phyloP scores from a whole-genome alignment of 2,329 filamentous ascomycete species.

The Arthroderma sp. region DNA sequence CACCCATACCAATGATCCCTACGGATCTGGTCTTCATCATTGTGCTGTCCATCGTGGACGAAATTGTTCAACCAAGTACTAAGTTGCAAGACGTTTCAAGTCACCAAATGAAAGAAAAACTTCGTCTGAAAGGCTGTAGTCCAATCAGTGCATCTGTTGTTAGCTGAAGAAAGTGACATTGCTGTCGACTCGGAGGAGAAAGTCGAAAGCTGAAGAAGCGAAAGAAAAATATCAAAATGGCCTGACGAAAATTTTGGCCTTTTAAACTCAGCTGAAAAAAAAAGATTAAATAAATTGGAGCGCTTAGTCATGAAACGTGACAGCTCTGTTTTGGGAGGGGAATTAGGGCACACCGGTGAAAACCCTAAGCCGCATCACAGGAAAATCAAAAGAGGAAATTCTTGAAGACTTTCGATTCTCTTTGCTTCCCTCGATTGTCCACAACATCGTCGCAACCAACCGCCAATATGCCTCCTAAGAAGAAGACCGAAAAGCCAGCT shows the following conservation, averaged over 20 bases:
- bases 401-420: slow-evolving; percentile 9
- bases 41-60: slow-evolving; percentile 2
- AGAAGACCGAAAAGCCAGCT: slow-evolving; percentile 70
- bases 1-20: slow-evolving; percentile 96
- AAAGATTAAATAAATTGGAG: neutral
- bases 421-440: slow-evolving; percentile 29
- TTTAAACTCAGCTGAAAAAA: neutral
- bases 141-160: no score
- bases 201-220: no score
- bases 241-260: neutral
- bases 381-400: neutral
- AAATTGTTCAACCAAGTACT: neutral
- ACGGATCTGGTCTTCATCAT: slow-evolving; percentile 53
- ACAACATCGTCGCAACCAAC: slow-evolving; percentile 15
- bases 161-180: no score
- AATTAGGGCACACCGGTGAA: slow-evolving; percentile 7
- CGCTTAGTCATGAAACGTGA: slow-evolving; percentile 1
- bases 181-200: no score
- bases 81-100: neutral
- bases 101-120: neutral
- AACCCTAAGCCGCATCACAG: slow-evolving; percentile 4
- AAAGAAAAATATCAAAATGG: no score
- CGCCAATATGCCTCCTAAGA: slow-evolving; percentile 71
- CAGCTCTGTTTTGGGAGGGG: neutral
- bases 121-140: neutral